A percentile compares a stretch with the other conserved stretches of the same genome.
These are phyloP conservation scores for Stagonosporopsis vannaccii DNA, from an alignment of 2,329 filamentous ascomycete species.

Conservation along the genomic window DNA sequence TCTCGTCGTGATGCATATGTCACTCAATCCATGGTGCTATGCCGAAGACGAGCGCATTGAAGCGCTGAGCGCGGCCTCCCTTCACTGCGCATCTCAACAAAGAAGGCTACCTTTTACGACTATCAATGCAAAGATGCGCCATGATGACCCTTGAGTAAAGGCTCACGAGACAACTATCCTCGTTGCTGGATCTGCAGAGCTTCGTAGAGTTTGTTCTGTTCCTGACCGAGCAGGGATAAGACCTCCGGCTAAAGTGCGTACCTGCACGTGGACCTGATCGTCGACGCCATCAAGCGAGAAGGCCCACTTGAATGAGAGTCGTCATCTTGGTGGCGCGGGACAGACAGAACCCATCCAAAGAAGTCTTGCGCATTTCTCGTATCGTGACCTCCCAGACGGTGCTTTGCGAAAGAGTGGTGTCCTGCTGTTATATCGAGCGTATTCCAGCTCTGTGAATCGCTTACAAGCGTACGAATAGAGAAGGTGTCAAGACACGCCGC, in stretches of 20 bases:
- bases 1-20: neutral
- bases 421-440: neutral
- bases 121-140: neutral
- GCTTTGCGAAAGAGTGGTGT: slow-evolving; percentile 2
- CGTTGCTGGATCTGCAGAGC: slow-evolving; percentile 27
- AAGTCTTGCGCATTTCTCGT: slow-evolving; percentile 2
- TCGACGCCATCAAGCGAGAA: slow-evolving; percentile 27
- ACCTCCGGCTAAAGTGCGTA: slow-evolving; percentile 29
- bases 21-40: neutral
- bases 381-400: neutral
- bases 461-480: slow-evolving; percentile 4
- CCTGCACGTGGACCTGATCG: slow-evolving; percentile 31
- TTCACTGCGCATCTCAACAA: neutral
- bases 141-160: neutral
- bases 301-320: slow-evolving; percentile 19
- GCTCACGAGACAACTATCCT: slow-evolving; percentile 9
- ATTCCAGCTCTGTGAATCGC: slow-evolving; percentile 3
- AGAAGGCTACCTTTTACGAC: neutral
- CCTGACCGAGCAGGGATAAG: slow-evolving; percentile 20
- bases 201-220: slow-evolving; percentile 20
- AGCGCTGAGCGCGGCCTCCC: neutral
- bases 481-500: slow-evolving; percentile 4
- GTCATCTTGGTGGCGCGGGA: slow-evolving; percentile 18
- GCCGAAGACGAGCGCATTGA: neutral
- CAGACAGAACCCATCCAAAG: neutral